These are phyloP conservation scores for Epicoccum nigrum DNA, from an alignment of 2,329 filamentous ascomycete genomes.

Conservation along the genomic window DNA sequence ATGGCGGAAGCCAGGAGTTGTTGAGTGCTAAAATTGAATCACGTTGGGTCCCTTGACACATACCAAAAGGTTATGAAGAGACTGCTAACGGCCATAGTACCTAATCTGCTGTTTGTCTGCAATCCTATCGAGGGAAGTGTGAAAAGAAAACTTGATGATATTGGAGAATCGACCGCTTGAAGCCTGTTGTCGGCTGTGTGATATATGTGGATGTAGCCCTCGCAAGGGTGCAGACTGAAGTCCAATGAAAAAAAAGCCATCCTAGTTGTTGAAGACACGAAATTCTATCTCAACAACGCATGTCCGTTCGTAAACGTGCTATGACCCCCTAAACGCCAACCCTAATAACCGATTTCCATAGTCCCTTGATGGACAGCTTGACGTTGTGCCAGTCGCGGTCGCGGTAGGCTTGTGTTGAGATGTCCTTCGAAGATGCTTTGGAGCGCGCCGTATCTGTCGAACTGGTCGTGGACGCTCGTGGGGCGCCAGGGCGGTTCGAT, in stretches of 20 bases:
- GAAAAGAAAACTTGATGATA: conserved; percentile 12
- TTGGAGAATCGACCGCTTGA: conserved; percentile 20
- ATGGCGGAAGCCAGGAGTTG: conserved; percentile 1
- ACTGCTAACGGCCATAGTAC: too few relatives aligned
- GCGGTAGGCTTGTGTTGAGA: conserved; percentile 32
- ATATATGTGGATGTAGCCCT: conserved; percentile 20
- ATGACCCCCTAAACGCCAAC: conserved; percentile 42
- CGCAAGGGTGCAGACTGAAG: conserved; percentile 19
- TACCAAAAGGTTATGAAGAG: too few relatives aligned
- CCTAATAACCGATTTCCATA: conserved; percentile 41
- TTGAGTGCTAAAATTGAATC: not conserved
- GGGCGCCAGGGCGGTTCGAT: conserved; percentile 29
- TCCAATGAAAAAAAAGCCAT: conserved; percentile 10
- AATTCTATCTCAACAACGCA: conserved; percentile 24
- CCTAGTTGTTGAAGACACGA: conserved; percentile 17
- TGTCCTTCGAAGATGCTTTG: conserved; percentile 20
- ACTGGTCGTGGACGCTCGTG: conserved; percentile 33
- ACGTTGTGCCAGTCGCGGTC: conserved; percentile 41
- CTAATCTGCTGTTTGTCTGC: not conserved
- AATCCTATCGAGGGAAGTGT: not conserved
- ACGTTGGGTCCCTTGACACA: too few relatives aligned
- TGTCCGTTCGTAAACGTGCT: conserved; percentile 30
- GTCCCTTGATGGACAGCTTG: conserved; percentile 38
- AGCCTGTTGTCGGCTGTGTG: conserved; percentile 20
- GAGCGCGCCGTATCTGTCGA: conserved; percentile 34